Evolutionary conservation across 441 rosid species (phyloP).

Genomic region (Pelargonium fulgidum): DNA sequence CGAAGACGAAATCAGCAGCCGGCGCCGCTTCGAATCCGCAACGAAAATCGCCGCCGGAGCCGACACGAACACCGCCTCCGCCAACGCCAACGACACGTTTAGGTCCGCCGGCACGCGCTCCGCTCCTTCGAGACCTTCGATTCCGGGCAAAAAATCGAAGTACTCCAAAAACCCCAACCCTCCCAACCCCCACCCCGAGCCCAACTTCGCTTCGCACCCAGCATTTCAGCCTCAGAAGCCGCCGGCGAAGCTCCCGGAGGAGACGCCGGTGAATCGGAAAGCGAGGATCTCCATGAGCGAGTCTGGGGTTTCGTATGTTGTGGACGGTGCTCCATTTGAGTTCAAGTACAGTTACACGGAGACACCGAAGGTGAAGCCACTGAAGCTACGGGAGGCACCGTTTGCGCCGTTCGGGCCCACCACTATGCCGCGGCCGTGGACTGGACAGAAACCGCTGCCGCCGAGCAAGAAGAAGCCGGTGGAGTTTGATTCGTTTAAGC

Average conservation of each 20-base stretch:
- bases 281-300: slow-evolving; percentile 52
- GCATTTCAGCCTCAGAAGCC: slow-evolving; percentile 29
- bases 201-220: slow-evolving; percentile 24
- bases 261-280: slow-evolving; percentile 37
- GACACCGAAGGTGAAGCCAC: slow-evolving; percentile 71
- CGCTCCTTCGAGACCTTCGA: slow-evolving; percentile 58
- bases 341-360: slow-evolving; percentile 94
- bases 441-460: slow-evolving; percentile 75
- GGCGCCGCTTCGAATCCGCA: slow-evolving; percentile 58
- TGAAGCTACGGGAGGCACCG: slow-evolving; percentile 72
- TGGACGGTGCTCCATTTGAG: slow-evolving; percentile 90
- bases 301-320: slow-evolving; percentile 63
- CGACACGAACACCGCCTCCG: slow-evolving; percentile 20
- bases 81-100: slow-evolving; percentile 23
- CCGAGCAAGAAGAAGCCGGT: slow-evolving; percentile 60
- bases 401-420: slow-evolving; percentile 82
- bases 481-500: slow-evolving; percentile 78
- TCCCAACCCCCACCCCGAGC: background rate
- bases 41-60: slow-evolving; percentile 32
- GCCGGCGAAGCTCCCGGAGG: slow-evolving; percentile 18
- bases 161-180: slow-evolving; percentile 51
- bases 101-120: slow-evolving; percentile 73
- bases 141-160: slow-evolving; percentile 65
- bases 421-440: slow-evolving; percentile 83
- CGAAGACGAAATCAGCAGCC: slow-evolving; percentile 66